These are phyloP conservation scores for Mortierella sp. DNA, from an alignment of 371 early-diverging fungal species.

Conservation along the genomic window DNA sequence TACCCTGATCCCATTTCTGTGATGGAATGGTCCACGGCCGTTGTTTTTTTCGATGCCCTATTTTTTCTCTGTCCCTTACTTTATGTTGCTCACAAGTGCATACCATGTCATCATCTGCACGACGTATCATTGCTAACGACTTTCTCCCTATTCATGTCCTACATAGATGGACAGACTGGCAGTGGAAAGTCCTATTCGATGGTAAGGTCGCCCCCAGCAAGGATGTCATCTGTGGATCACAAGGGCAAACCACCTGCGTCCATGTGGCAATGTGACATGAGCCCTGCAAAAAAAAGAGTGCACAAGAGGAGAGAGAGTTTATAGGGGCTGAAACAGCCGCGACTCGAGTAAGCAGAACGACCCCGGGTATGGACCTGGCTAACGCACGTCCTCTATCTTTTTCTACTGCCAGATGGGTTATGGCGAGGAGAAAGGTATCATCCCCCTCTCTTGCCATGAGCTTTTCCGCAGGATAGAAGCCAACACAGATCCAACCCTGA, in stretches of 20 bases:
- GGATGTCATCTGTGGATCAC: conserved; percentile 4
- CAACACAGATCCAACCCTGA: conserved; percentile 60
- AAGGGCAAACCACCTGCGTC: neutral
- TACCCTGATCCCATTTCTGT: neutral
- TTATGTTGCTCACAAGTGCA: neutral
- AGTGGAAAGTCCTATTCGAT: conserved; percentile 87
- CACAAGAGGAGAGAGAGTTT: too few species aligned
- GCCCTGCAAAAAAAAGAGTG: too few species aligned
- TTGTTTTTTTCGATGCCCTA: too few species aligned
- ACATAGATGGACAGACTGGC: conserved; percentile 86
- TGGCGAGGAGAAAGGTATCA: conserved; percentile 84
- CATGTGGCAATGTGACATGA: neutral
- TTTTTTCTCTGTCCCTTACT: neutral
- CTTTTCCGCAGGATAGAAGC: conserved; percentile 76
- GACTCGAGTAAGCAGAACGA: too few species aligned
- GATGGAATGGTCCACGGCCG: neutral
- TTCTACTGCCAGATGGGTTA: conserved; percentile 65
- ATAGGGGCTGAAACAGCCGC: neutral
- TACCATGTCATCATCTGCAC: conserved; percentile 4
- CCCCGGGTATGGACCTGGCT: too few species aligned
- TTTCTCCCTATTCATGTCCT: neutral
- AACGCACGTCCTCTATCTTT: too few species aligned
- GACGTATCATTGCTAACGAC: neutral
- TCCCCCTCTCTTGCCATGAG: conserved; percentile 82
- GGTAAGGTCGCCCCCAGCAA: conserved; percentile 55